Percentiles rank a stretch among this genome's conserved stretches.
These are phyloP conservation scores for Polygonum maritimum DNA, from an alignment of 148 eudicot genomes.

Conservation along the genomic window DNA sequence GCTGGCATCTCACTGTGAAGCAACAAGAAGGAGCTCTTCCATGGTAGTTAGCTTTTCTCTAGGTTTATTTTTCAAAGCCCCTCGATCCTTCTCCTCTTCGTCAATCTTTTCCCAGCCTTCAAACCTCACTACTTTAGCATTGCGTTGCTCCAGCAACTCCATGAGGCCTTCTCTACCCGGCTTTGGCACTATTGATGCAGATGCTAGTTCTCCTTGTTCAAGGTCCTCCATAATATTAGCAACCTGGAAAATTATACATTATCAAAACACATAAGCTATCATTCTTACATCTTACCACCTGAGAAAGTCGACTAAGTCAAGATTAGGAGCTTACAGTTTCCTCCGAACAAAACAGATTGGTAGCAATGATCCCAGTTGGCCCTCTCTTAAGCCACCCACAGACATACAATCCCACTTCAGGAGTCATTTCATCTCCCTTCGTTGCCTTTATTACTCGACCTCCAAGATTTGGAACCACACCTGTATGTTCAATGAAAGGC, in stretches of 20 bases:
- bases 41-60: constrained; percentile 64
- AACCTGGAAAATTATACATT: constrained; percentile 29
- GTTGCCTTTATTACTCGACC: constrained; percentile 55
- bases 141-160: constrained; percentile 45
- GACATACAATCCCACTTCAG: constrained; percentile 62
- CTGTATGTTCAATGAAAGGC: constrained; percentile 27
- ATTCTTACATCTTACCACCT: not conserved
- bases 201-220: constrained; percentile 32
- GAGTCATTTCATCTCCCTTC: constrained; percentile 22
- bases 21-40: constrained; percentile 64
- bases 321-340: constrained; percentile 60
- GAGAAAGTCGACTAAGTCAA: not conserved
- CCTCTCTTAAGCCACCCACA: constrained; percentile 99
- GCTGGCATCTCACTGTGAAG: constrained; percentile 21
- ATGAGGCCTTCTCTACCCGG: constrained; percentile 83
- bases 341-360: constrained; percentile 88
- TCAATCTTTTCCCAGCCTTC: constrained; percentile 79
- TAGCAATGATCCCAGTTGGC: constrained; percentile 88
- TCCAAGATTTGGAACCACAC: constrained; percentile 69
- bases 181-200: constrained; percentile 36
- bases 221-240: constrained; percentile 66
- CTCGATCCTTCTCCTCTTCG: constrained; percentile 58
- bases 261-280: not conserved
- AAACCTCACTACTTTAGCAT: constrained; percentile 49
- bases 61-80: constrained; percentile 59